Percentiles rank a stretch among this genome's conserved stretches.
phyloP scores from a whole-genome alignment of 2,329 filamentous ascomycete genomes.

The Fonsecaea erecta region DNA sequence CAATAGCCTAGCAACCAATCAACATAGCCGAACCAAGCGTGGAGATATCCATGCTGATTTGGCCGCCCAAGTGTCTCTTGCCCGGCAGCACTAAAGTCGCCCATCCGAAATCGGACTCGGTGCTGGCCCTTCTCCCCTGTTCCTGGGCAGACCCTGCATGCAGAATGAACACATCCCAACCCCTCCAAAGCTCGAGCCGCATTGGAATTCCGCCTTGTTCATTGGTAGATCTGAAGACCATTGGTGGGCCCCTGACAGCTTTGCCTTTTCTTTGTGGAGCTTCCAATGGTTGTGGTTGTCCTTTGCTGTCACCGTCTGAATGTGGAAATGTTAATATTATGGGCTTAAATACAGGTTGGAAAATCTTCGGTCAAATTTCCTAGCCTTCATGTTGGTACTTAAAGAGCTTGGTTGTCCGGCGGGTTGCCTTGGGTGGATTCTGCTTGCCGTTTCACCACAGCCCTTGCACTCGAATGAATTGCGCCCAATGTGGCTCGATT shows the following conservation, averaged over 20 bases:
- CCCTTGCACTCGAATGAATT: background rate
- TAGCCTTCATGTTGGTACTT: background rate
- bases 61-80: background rate
- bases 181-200: conserved; percentile 20
- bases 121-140: conserved; percentile 12
- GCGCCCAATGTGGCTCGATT: background rate
- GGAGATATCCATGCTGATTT: background rate
- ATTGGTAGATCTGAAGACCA: conserved; percentile 17
- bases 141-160: conserved; percentile 26
- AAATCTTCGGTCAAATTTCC: background rate
- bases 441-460: background rate
- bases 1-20: background rate
- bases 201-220: conserved; percentile 19
- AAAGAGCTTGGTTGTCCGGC: background rate
- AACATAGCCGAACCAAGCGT: background rate
- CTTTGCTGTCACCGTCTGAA: background rate
- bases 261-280: background rate
- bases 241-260: background rate
- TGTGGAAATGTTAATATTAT: background rate
- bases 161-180: conserved; percentile 15
- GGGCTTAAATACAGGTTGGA: background rate
- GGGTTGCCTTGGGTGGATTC: background rate
- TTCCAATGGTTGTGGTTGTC: background rate
- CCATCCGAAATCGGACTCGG: conserved; percentile 29
- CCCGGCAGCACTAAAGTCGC: conserved; percentile 28